Conservation (phyloP, 495 filamentous ascomycete genomes). For the Penicillium chermesinum region DNA sequence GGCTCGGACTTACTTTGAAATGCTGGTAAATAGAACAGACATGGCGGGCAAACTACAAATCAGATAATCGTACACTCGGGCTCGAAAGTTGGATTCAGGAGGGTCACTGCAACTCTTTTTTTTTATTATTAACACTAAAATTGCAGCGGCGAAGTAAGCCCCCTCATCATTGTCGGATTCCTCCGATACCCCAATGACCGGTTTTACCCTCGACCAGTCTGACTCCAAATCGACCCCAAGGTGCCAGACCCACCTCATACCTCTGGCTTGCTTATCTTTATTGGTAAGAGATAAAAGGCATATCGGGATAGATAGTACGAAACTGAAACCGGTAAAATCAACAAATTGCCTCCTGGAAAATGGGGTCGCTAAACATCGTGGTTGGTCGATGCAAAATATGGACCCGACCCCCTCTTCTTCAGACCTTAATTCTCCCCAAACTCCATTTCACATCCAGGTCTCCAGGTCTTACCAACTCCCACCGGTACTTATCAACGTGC, state of each 20-base stretch:
- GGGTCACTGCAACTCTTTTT: constrained; percentile 1
- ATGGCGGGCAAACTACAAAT: constrained; percentile 13
- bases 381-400: too few species aligned
- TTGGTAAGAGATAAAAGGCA: too few species aligned
- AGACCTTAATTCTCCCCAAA: neutral
- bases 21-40: constrained; percentile 32
- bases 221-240: constrained; percentile 20
- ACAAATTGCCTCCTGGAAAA: too few species aligned
- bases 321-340: too few species aligned
- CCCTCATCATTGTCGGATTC: neutral
- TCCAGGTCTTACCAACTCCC: neutral
- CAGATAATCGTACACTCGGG: too few species aligned
- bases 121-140: constrained; percentile 5
- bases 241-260: constrained; percentile 6
- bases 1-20: constrained; percentile 23
- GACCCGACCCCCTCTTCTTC: neutral
- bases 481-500: neutral
- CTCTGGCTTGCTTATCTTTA: neutral
- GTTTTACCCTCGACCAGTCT: constrained; percentile 1
- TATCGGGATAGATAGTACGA: neutral
- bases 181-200: constrained; percentile 1
- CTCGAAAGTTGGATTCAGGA: constrained; percentile 6
- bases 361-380: too few species aligned
- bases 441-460: neutral
- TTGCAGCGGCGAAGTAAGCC: constrained; percentile 7